These are phyloP conservation scores for Chlamydomonas incerta DNA, from an alignment of 139 green algal genomes.

Conservation along the genomic window DNA sequence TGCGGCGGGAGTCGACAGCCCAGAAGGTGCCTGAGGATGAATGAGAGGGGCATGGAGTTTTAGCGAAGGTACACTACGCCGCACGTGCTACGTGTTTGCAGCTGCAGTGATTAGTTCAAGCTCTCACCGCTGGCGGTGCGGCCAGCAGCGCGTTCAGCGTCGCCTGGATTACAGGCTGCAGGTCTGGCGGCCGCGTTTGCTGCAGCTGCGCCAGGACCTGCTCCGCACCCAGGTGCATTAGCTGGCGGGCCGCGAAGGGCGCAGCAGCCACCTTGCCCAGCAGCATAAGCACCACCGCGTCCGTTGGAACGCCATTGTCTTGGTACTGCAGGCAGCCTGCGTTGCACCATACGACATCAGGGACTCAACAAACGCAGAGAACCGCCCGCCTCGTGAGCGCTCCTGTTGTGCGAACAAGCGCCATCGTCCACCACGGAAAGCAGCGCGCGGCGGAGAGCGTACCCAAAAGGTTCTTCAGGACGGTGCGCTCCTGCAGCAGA, in stretches of 20 bases:
- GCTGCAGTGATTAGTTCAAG: too few species aligned
- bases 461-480: slow-evolving; percentile 55
- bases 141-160: not conserved
- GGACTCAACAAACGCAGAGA: too few species aligned
- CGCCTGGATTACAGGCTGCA: slow-evolving; percentile 9
- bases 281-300: slow-evolving; percentile 54
- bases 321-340: not conserved
- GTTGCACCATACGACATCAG: too few species aligned
- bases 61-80: too few species aligned
- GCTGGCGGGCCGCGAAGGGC: slow-evolving; percentile 32
- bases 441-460: too few species aligned
- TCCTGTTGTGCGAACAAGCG: too few species aligned
- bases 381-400: too few species aligned
- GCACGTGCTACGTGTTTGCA: too few species aligned
- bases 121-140: not conserved
- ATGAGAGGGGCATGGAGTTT: not conserved
- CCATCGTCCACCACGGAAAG: too few species aligned
- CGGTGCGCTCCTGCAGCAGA: slow-evolving; percentile 43
- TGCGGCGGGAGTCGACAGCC: not conserved
- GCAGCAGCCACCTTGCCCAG: slow-evolving; percentile 33
- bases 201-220: slow-evolving; percentile 32
- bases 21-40: too few species aligned
- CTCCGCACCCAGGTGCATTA: slow-evolving; percentile 57
- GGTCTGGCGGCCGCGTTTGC: not conserved
- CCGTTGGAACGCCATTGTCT: slow-evolving; percentile 53